Percentiles rank a stretch among this genome's conserved stretches.
Evolutionary conservation across 805 yeast species (phyloP).

Genomic region (Barnettozyma populi): DNA sequence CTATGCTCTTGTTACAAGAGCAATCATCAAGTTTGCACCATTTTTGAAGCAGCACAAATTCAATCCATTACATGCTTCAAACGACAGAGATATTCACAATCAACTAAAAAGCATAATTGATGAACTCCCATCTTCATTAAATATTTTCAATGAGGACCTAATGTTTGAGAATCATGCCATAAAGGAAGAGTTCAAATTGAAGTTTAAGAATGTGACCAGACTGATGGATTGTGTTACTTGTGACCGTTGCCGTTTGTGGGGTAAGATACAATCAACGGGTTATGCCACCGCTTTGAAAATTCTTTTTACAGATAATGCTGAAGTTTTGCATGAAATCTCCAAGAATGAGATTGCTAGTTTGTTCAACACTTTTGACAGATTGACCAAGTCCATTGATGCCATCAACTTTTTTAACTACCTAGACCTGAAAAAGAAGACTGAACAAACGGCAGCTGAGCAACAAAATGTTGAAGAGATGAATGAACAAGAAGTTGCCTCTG

Average conservation of each 20-base stretch:
- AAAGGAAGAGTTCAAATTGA: constrained; percentile 79
- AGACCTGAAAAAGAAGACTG: constrained; percentile 28
- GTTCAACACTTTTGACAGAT: constrained; percentile 86
- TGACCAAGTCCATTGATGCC: constrained; percentile 77
- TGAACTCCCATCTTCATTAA: constrained; percentile 21
- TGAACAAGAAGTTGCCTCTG: constrained; percentile 9
- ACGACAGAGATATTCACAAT: constrained; percentile 40
- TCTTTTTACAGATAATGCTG: constrained; percentile 58
- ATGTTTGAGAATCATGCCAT: constrained; percentile 48
- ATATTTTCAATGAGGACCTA: constrained; percentile 46
- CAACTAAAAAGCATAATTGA: constrained; percentile 30
- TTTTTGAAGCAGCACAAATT: constrained; percentile 47
- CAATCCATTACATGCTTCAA: constrained; percentile 35
- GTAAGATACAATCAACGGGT: constrained; percentile 94
- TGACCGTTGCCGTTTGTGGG: constrained; percentile 97
- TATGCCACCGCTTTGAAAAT: constrained; percentile 95
- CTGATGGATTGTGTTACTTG: constrained; percentile 99
- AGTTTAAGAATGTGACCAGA: constrained; percentile 84
- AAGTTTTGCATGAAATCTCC: constrained; percentile 50
- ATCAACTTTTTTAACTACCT: constrained; percentile 63
- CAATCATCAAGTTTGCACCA: constrained; percentile 63
- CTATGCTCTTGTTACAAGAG: constrained; percentile 79
- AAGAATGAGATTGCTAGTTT: constrained; percentile 86
- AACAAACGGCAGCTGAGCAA: constrained; percentile 3
- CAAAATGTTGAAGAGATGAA: not conserved